A percentile compares a stretch with the other conserved stretches of the same genome.
phyloP scores from a whole-genome alignment of 2,329 filamentous ascomycete genomes.

The Delphinella strobiligena region DNA sequence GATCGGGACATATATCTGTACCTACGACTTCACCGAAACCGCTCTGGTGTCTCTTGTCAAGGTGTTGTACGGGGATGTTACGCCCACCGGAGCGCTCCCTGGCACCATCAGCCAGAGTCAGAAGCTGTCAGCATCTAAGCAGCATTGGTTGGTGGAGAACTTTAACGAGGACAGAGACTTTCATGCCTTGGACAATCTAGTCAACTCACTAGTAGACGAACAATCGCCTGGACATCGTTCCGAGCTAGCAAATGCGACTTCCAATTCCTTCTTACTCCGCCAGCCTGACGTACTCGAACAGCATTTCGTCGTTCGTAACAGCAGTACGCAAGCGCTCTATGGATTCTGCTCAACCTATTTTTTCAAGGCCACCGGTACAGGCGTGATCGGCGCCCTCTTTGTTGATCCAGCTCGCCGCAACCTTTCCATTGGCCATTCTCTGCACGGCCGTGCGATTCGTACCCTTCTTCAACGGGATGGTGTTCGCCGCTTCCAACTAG shows the following conservation, averaged over 20 bases:
- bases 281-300: slow-evolving; percentile 61
- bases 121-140: slow-evolving; percentile 76
- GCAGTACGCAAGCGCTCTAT: slow-evolving; percentile 80
- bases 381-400: slow-evolving; percentile 74
- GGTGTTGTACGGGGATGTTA: slow-evolving; percentile 66
- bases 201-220: slow-evolving; percentile 56
- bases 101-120: slow-evolving; percentile 77
- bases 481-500: slow-evolving; percentile 70
- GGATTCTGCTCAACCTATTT: slow-evolving; percentile 88
- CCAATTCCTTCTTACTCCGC: slow-evolving; percentile 64
- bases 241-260: slow-evolving; percentile 55
- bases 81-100: slow-evolving; percentile 43
- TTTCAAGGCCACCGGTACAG: slow-evolving; percentile 54
- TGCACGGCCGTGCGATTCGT: slow-evolving; percentile 75
- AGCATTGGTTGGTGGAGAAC: slow-evolving; percentile 87
- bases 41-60: slow-evolving; percentile 76
- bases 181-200: slow-evolving; percentile 60
- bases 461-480: slow-evolving; percentile 59
- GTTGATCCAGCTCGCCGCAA: slow-evolving; percentile 70
- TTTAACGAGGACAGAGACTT: slow-evolving; percentile 73
- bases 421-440: slow-evolving; percentile 77
- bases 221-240: slow-evolving; percentile 55
- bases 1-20: slow-evolving; percentile 88
- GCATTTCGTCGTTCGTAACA: slow-evolving; percentile 89
- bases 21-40: slow-evolving; percentile 91